These are phyloP conservation scores for Leccinellum albellum DNA, from an alignment of 768 basidiomycete species.

Conservation along the genomic window DNA sequence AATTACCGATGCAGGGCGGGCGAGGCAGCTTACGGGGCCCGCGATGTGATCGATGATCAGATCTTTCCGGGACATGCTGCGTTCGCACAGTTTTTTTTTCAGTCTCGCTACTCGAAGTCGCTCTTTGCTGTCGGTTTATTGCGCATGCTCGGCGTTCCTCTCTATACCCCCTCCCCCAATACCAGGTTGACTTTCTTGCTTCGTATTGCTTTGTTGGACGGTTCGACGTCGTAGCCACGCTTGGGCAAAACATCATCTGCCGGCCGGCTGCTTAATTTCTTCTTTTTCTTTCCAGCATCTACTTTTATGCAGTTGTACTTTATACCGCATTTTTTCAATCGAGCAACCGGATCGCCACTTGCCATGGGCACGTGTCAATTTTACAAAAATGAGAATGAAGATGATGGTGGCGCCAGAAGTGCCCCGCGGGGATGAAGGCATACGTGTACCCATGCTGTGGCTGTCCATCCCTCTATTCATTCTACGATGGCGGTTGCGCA, in stretches of 20 bases:
- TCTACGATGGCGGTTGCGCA: constrained; percentile 30
- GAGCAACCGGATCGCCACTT: not conserved
- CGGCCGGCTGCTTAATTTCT: not conserved
- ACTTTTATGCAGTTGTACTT: constrained; percentile 16
- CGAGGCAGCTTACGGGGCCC: constrained; percentile 17
- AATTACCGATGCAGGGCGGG: constrained; percentile 32
- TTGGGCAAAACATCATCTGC: not conserved
- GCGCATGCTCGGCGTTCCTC: not conserved
- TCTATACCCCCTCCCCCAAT: constrained; percentile 17
- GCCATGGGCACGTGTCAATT: not conserved
- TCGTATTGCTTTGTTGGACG: not conserved
- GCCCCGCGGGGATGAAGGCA: not conserved
- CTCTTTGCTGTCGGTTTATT: not conserved
- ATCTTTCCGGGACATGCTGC: constrained; percentile 21
- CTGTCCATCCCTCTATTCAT: not conserved
- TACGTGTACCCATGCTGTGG: not conserved
- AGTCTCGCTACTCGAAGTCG: constrained; percentile 9
- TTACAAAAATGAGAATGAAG: not conserved
- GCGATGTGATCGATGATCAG: constrained; percentile 5
- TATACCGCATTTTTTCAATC: constrained; percentile 11
- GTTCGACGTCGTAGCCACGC: not conserved
- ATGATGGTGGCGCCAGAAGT: constrained; percentile 14
- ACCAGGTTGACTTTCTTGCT: not conserved
- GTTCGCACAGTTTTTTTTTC: not conserved
- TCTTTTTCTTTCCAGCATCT: not conserved